Evolutionary conservation across 176 grass and related monocot genomes (phyloP).

Genomic region (Rhynchospora breviuscula): DNA sequence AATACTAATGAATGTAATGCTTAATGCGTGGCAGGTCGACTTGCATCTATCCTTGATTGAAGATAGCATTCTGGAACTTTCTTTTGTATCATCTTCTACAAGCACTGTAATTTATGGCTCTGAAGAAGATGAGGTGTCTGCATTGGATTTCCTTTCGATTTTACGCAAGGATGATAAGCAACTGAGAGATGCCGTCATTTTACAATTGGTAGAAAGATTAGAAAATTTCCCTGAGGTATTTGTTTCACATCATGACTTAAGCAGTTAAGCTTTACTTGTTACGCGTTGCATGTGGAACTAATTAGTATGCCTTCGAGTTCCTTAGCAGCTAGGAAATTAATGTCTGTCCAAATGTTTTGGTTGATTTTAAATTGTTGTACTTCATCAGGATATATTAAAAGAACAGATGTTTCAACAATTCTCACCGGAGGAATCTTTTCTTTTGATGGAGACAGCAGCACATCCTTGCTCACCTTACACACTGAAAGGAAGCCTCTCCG

Average conservation of each 20-base stretch:
- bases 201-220: conserved; percentile 55
- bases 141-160: conserved; percentile 58
- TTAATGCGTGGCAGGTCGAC: conserved; percentile 55
- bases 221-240: conserved; percentile 58
- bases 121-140: conserved; percentile 71
- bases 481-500: conserved; percentile 54
- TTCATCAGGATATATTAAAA: conserved; percentile 58
- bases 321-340: not conserved
- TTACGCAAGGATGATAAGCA: conserved; percentile 56
- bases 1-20: not conserved
- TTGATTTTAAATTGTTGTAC: conserved; percentile 9
- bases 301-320: not conserved
- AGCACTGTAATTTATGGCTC: conserved; percentile 52
- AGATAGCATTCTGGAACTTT: conserved; percentile 38
- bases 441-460: conserved; percentile 59
- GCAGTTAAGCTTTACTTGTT: not conserved
- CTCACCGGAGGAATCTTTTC: conserved; percentile 83
- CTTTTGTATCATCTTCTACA: conserved; percentile 37
- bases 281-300: conserved; percentile 5
- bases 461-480: conserved; percentile 49
- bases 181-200: conserved; percentile 65
- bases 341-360: not conserved
- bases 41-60: conserved; percentile 71
- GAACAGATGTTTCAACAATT: conserved; percentile 78
- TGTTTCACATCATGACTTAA: conserved; percentile 1